These are phyloP conservation scores for Cynara cardunculus DNA, from an alignment of 129 eudicot species.

Conservation along the genomic window DNA sequence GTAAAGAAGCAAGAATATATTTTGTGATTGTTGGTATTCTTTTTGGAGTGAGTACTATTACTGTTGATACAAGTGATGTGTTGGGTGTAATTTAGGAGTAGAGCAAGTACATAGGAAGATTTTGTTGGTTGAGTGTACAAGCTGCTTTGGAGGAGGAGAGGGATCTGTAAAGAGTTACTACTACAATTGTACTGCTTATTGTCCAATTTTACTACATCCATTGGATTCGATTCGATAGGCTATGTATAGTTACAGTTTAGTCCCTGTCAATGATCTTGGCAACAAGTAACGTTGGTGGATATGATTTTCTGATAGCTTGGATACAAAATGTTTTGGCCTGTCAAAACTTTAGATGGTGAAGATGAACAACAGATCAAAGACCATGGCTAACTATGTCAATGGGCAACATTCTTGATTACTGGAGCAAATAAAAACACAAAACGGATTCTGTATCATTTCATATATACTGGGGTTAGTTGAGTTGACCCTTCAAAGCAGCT, in stretches of 20 bases:
- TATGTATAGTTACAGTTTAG: neutral
- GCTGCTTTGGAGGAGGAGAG: neutral
- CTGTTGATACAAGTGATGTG: constrained; percentile 1
- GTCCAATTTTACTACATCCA: neutral
- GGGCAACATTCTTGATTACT: too few relatives aligned
- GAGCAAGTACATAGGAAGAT: constrained; percentile 28
- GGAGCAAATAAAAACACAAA: too few relatives aligned
- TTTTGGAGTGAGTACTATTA: constrained; percentile 12
- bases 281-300: too few relatives aligned
- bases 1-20: constrained; percentile 28
- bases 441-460: too few relatives aligned
- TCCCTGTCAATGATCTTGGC: neutral
- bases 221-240: neutral
- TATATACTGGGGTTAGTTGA: constrained; percentile 25
- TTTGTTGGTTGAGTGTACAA: constrained; percentile 19
- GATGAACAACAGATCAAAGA: too few relatives aligned
- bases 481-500: constrained; percentile 50
- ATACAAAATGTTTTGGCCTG: too few relatives aligned
- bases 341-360: too few relatives aligned
- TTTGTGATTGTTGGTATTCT: constrained; percentile 26
- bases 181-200: neutral
- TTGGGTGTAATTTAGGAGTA: constrained; percentile 21
- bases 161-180: constrained; percentile 8
- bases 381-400: too few relatives aligned
- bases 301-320: too few relatives aligned